These are phyloP conservation scores for Penicillium crustosum DNA, from an alignment of 2,329 filamentous ascomycete species.

Conservation along the genomic window DNA sequence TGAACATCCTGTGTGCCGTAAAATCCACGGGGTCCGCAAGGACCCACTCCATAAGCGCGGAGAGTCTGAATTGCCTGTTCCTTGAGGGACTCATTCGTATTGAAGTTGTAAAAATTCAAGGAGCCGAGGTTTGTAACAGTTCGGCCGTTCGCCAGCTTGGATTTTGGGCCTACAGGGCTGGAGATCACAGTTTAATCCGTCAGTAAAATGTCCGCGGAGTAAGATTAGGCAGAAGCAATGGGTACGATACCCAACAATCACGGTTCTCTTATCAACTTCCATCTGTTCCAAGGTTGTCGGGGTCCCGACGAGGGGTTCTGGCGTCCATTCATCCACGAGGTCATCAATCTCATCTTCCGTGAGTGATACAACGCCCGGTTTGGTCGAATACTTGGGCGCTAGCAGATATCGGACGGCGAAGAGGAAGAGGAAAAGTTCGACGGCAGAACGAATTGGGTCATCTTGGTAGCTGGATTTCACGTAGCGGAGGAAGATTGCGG, in stretches of 20 bases:
- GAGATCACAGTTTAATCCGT: conserved; percentile 11
- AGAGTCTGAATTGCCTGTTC: conserved; percentile 93
- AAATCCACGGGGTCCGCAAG: conserved; percentile 94
- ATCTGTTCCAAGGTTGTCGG: conserved; percentile 73
- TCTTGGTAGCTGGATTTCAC: conserved; percentile 97
- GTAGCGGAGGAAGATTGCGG: conserved; percentile 90
- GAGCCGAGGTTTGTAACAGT: conserved; percentile 92
- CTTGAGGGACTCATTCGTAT: conserved; percentile 86
- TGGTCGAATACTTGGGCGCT: conserved; percentile 89
- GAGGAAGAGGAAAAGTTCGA: conserved; percentile 89
- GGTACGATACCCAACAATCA: conserved; percentile 75
- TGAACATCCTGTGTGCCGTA: conserved; percentile 98
- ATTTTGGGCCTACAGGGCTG: conserved; percentile 85
- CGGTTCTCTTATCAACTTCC: conserved; percentile 79
- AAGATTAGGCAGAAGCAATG: neutral
- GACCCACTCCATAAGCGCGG: conserved; percentile 92
- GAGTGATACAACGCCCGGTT: conserved; percentile 84
- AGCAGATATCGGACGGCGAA: conserved; percentile 94
- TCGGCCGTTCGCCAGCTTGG: conserved; percentile 82
- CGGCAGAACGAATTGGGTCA: conserved; percentile 87
- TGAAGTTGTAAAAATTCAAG: conserved; percentile 98
- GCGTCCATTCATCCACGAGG: conserved; percentile 92
- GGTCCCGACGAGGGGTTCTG: conserved; percentile 80
- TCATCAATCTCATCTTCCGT: conserved; percentile 97
- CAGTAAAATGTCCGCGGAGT: conserved; percentile 6